These are phyloP conservation scores for Dalbergia oliveri DNA, from an alignment of 306 rosid species.

Conservation along the genomic window DNA sequence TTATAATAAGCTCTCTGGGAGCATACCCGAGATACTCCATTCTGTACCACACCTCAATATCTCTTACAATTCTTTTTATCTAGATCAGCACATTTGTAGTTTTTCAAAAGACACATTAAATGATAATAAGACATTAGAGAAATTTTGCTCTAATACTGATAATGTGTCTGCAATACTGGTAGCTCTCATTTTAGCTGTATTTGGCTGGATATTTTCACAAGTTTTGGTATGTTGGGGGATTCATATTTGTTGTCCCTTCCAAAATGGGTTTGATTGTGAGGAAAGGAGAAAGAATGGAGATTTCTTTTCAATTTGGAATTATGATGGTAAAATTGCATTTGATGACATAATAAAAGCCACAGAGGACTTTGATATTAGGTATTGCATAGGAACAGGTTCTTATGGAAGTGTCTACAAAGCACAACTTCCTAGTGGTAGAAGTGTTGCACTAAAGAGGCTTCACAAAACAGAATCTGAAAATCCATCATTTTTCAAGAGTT, in stretches of 20 bases:
- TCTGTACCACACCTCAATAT: neutral
- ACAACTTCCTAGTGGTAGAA: slow-evolving; percentile 29
- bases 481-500: slow-evolving; percentile 35
- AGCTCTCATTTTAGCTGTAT: neutral
- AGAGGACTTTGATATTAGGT: slow-evolving; percentile 32
- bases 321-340: slow-evolving; percentile 44
- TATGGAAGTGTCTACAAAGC: slow-evolving; percentile 46
- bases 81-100: neutral
- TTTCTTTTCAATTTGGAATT: slow-evolving; percentile 40
- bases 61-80: slow-evolving; percentile 8
- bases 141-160: too few species aligned
- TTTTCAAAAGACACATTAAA: neutral
- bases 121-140: slow-evolving; percentile 4
- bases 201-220: neutral
- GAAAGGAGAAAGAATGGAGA: slow-evolving; percentile 30
- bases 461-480: slow-evolving; percentile 37
- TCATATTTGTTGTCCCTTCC: neutral
- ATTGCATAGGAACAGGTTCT: slow-evolving; percentile 45
- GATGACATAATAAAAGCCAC: slow-evolving; percentile 42
- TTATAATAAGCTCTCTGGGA: slow-evolving; percentile 13
- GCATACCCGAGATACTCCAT: neutral
- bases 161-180: too few species aligned
- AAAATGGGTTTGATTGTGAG: neutral
- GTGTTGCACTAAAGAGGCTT: slow-evolving; percentile 42
- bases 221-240: neutral